A percentile compares a stretch with the other conserved stretches of the same genome.
phyloP scores from a whole-genome alignment of 768 basidiomycete genomes.

The Suillus decipiens region DNA sequence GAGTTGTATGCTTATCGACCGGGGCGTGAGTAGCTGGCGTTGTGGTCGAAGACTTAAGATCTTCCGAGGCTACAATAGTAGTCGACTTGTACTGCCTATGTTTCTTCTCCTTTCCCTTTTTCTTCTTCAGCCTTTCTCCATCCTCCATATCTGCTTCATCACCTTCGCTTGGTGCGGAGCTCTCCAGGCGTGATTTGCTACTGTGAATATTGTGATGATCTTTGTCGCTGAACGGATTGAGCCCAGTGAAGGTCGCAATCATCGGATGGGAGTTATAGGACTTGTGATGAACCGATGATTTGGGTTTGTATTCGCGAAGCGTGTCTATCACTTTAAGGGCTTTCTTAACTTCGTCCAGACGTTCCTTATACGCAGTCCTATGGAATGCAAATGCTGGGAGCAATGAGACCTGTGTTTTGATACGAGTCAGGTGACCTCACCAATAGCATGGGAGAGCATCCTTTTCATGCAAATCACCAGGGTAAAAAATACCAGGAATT shows the following conservation, averaged over 20 bases:
- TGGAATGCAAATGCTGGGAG: slow-evolving; percentile 69
- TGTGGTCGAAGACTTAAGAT: slow-evolving; percentile 14
- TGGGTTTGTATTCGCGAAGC: slow-evolving; percentile 66
- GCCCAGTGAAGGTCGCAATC: slow-evolving; percentile 33
- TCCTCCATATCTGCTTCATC: slow-evolving; percentile 34
- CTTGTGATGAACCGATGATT: slow-evolving; percentile 20
- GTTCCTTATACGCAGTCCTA: slow-evolving; percentile 74
- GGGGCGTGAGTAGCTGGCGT: slow-evolving; percentile 8
- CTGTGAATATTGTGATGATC: slow-evolving; percentile 42
- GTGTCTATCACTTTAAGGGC: slow-evolving; percentile 64
- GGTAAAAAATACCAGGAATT: slow-evolving; percentile 76
- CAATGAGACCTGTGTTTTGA: slow-evolving; percentile 5
- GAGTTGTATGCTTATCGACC: slow-evolving; percentile 15
- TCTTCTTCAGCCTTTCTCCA: slow-evolving; percentile 19
- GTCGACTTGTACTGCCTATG: slow-evolving; percentile 15
- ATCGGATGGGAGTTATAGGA: slow-evolving; percentile 45
- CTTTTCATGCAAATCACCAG: slow-evolving; percentile 63
- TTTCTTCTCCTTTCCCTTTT: slow-evolving; percentile 36
- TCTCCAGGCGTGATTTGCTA: slow-evolving; percentile 31
- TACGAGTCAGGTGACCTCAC: slow-evolving; percentile 23
- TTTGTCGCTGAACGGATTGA: slow-evolving; percentile 46
- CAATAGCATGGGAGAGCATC: slow-evolving; percentile 70
- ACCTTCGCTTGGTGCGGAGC: slow-evolving; percentile 26
- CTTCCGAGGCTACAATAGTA: slow-evolving; percentile 9
- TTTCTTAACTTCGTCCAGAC: slow-evolving; percentile 56